Percentiles rank a stretch among this genome's conserved stretches.
phyloP scores from a whole-genome alignment of 306 rosid genomes.

The Urtica urens region DNA sequence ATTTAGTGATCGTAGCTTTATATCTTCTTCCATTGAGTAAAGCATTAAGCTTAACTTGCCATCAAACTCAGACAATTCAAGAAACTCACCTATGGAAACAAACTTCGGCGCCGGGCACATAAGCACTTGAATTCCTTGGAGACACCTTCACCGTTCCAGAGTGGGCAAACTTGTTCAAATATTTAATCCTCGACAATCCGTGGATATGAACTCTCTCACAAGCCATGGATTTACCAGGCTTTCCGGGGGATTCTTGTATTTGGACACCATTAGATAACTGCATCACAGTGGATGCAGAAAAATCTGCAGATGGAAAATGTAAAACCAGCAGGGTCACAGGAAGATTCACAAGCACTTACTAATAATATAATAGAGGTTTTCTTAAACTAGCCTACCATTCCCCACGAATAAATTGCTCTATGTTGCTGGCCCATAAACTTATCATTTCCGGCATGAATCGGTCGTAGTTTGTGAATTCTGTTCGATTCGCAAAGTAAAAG shows the following conservation, averaged over 20 bases:
- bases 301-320: slow-evolving; percentile 29
- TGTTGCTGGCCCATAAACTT: neutral
- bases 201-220: slow-evolving; percentile 56
- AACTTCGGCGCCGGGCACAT: slow-evolving; percentile 38
- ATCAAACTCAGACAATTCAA: neutral
- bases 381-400: neutral
- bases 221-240: slow-evolving; percentile 39
- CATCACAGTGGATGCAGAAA: slow-evolving; percentile 31
- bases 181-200: slow-evolving; percentile 55
- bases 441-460: neutral
- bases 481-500: neutral
- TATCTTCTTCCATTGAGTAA: neutral
- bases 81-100: slow-evolving; percentile 77
- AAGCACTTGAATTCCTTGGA: slow-evolving; percentile 26
- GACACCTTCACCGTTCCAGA: slow-evolving; percentile 53
- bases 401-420: neutral
- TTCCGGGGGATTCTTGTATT: slow-evolving; percentile 57
- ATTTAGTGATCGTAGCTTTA: no score
- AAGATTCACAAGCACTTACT: neutral
- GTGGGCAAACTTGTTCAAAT: slow-evolving; percentile 50
- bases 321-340: neutral
- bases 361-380: neutral
- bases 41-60: neutral
- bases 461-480: neutral
- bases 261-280: slow-evolving; percentile 44